Evolutionary conservation across 805 yeast genomes (phyloP), one percentile per base, ranked within the genome.

Genomic region (Metschnikowia lochheadii): DNA sequence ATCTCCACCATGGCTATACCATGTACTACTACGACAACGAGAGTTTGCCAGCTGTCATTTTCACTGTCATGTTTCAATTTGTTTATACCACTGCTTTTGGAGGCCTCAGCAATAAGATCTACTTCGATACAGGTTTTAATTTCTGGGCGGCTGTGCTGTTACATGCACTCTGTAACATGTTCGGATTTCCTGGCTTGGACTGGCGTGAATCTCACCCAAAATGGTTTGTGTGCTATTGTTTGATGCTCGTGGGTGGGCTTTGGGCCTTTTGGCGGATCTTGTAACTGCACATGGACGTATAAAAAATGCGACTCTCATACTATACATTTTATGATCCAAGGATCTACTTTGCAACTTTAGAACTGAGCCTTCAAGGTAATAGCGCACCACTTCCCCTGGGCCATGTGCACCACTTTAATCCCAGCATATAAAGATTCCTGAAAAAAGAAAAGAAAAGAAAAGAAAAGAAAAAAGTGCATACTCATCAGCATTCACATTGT

Each of bases 71-170:
- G 0, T 73, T 83, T 51, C 96, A 89, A 56, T 66, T 83, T 40
- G 46, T 62, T 0, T 88, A 85, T 63, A 89, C 96, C 1, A 70
- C 83, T 4, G 51, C 84, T 8, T 89, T 89, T 67, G 96, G 96
- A 1, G 70, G 81, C 44, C 69, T 85, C 49, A 84, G 90, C 1
- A 77, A 83, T 53, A 73, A 73, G 51, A 51, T 84, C 7, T 82
- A 79, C 54, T 54, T 84, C n/a, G 67, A 76, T 50, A 75, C 81
- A 1, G 75, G 53, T 17, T 42, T 73, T 21, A 78, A 77, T 46
- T 56, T 85, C 7, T 82, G 84, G 83, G 69, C 82, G 18, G 72
- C 84, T 23, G 65, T 83, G 8, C 64, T 75, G 1, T 81, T 80
- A 4, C 96, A 89, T 62, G 61, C 76, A 1, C 73, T 84, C 50